Percentiles rank a stretch among this genome's conserved stretches.
Evolutionary conservation across 73 alveolate species (phyloP).

Genomic region (Tetrahymena borealis): DNA sequence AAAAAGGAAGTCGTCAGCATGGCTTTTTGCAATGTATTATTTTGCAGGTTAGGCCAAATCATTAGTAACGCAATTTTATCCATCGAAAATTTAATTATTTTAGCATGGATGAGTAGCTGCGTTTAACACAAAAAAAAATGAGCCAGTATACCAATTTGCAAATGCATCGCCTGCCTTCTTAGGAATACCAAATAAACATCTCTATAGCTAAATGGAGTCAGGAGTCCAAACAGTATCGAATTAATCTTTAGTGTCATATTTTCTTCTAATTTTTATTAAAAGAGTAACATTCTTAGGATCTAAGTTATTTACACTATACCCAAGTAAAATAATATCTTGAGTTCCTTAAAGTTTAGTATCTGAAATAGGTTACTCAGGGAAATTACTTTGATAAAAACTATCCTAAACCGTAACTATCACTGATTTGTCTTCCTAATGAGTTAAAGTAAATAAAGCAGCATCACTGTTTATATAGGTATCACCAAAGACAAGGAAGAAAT

Average conservation of each 20-base stretch:
- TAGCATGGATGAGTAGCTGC: neutral
- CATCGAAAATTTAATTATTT: neutral
- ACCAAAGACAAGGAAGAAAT: neutral
- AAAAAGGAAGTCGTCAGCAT: neutral
- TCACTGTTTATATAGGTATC: neutral
- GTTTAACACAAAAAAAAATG: neutral
- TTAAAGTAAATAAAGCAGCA: neutral
- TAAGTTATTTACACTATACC: neutral
- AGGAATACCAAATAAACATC: neutral
- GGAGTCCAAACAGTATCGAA: neutral
- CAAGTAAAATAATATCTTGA: neutral
- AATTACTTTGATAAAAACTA: neutral
- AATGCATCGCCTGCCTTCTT: neutral
- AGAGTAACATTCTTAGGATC: neutral
- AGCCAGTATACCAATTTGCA: neutral
- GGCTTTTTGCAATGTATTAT: neutral
- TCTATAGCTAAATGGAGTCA: neutral
- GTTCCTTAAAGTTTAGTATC: neutral
- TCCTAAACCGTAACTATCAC: neutral
- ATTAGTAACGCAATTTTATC: neutral
- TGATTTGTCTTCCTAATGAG: neutral
- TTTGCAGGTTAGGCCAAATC: neutral
- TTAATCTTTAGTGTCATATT: neutral
- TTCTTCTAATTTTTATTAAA: neutral
- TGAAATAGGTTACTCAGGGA: neutral